Conservation (phyloP, 495 filamentous ascomycete species). For the Aspergillus taichungensis region DNA sequence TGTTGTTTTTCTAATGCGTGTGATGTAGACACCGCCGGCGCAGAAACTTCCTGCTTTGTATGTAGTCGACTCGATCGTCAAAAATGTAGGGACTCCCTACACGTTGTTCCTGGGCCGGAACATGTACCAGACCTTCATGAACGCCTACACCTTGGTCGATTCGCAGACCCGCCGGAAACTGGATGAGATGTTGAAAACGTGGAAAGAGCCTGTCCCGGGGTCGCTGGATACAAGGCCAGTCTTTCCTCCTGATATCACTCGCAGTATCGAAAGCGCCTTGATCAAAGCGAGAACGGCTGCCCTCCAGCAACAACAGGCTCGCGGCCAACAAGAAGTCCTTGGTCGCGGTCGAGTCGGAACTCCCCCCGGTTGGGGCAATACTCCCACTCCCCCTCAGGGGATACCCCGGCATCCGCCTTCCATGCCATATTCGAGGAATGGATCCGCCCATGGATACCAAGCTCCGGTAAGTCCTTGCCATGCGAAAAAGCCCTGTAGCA, state of each 20-base stretch:
- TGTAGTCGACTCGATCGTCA: conserved; percentile 94
- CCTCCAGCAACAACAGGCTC: conserved; percentile 60
- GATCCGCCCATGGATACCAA: conserved; percentile 23
- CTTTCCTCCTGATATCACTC: conserved; percentile 74
- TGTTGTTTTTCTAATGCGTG: conserved; percentile 28
- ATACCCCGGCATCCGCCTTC: conserved; percentile 30
- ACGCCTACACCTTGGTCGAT: conserved; percentile 85
- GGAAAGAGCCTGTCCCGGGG: conserved; percentile 93
- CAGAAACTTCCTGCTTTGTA: conserved; percentile 94
- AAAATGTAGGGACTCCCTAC: conserved; percentile 97
- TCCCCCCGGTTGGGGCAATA: conserved; percentile 51
- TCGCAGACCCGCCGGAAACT: conserved; percentile 71
- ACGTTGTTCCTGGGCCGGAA: conserved; percentile 87
- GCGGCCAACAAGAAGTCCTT: conserved; percentile 54
- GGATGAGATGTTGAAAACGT: conserved; percentile 95
- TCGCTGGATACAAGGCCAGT: conserved; percentile 82
- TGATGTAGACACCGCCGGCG: conserved; percentile 63
- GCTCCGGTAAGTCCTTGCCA: conserved; percentile 24
- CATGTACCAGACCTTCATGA: conserved; percentile 91
- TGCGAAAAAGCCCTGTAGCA: background rate
- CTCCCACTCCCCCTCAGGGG: conserved; percentile 58
- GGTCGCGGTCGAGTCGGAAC: conserved; percentile 47
- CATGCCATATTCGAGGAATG: conserved; percentile 23
- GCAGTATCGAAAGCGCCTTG: conserved; percentile 86
- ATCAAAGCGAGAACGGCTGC: conserved; percentile 77